Evolutionary conservation across 129 eudicot species (phyloP).

Genomic region (Helichrysum umbraculigerum): DNA sequence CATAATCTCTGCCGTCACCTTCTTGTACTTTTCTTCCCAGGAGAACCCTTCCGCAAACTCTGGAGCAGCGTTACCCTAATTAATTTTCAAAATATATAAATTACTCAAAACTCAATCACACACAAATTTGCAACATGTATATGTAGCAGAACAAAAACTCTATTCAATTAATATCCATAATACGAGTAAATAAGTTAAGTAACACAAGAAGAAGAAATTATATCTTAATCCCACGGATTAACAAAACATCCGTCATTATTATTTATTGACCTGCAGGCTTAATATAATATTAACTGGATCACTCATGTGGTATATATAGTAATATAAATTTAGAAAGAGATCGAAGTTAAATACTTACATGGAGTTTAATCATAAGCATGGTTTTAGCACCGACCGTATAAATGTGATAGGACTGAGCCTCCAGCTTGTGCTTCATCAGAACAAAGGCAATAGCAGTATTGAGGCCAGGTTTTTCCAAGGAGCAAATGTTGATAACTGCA

Average conservation of each 20-base stretch:
- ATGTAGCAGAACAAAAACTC: neutral
- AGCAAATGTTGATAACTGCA: conserved; percentile 59
- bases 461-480: conserved; percentile 46
- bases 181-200: neutral
- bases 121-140: neutral
- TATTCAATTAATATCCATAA: neutral
- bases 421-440: conserved; percentile 56
- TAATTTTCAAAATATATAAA: neutral
- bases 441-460: conserved; percentile 43
- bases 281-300: too few species aligned
- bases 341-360: conserved; percentile 40
- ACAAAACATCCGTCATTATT: neutral
- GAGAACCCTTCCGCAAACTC: neutral
- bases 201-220: neutral
- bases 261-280: neutral
- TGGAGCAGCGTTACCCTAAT: neutral
- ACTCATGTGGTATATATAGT: neutral
- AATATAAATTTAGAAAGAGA: neutral
- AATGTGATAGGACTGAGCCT: conserved; percentile 51
- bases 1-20: neutral
- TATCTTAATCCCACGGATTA: neutral
- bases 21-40: neutral
- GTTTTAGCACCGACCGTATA: conserved; percentile 32
- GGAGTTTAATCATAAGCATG: conserved; percentile 66
- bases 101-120: neutral